Base-by-base conservation (phyloP, 23 red algal genomes). In the Porphyridium purpureum region DNA sequence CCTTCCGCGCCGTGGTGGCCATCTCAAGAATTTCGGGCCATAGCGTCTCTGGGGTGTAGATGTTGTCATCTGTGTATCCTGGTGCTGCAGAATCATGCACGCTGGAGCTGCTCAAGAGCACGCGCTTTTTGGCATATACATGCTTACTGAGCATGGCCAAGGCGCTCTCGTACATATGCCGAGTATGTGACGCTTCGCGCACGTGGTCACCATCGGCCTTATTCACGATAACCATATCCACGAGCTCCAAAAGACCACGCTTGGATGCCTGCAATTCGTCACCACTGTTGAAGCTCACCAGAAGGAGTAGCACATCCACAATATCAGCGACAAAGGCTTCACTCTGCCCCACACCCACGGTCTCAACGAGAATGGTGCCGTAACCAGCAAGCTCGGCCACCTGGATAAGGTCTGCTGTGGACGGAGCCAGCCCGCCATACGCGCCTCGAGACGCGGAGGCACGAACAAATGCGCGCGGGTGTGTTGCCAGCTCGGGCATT, bases 201-300 rank as follows among this genome's bases (percentile, higher is more conserved):
- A n/a, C n/a, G n/a, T n/a, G n/a, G n/a, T n/a, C n/a, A n/a, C n/a
- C n/a, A n/a, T n/a, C 49, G 49, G 61, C 66, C 36, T 59, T 53
- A 38, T 71, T 59, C 19, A 71, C 55, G 5, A 59, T 51, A 3
- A 71, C 35, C 2, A 71, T 33, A 28, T 71, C 66, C 0, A 51
- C 66, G 11, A 40, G 9, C 27, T 71, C 66, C 47, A 71, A 28
- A 17, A 71, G 28, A 24, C 66, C 66, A 3, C 38, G 29, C 14
- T 71, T 71, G 29, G 31, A 26, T 2, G 28, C 66, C 49, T 71
- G 66, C 52, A 71, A 44, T 2, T 27, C 66, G 47, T 71, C 66
- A 24, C 66, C 66, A 3, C 27, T 51, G 5, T 23, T 21, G 34
- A 51, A 51, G 30, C 50, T 24, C 3, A 58, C 30, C 35, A 71